phyloP scores from a whole-genome alignment of 257 asterid genomes.

The Linderniella brevidens region DNA sequence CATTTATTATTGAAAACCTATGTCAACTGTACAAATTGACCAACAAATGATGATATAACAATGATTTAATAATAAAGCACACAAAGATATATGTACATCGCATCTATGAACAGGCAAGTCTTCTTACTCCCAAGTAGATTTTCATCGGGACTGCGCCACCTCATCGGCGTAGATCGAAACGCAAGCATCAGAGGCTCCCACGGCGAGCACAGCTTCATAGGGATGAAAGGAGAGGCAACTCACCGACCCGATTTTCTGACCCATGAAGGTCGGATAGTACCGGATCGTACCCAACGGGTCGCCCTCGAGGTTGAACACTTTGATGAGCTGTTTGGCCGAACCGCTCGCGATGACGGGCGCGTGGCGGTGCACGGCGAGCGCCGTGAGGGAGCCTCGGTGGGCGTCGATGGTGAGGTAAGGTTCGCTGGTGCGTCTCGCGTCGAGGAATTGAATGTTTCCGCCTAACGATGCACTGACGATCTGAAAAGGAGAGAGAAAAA shows the following conservation, averaged over 20 bases:
- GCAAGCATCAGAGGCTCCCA: constrained; percentile 92
- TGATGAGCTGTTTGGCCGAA: constrained; percentile 84
- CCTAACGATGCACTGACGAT: constrained; percentile 92
- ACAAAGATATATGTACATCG: no score
- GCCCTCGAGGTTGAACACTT: constrained; percentile 76
- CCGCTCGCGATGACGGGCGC: constrained; percentile 73
- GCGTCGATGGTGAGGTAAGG: constrained; percentile 77
- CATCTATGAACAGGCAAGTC: no score
- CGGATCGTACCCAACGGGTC: constrained; percentile 75
- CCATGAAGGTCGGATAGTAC: constrained; percentile 89
- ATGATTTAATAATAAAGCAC: no score
- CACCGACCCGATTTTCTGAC: constrained; percentile 90
- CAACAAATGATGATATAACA: no score
- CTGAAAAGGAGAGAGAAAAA: constrained; percentile 22
- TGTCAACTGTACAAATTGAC: no score
- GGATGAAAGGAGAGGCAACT: constrained; percentile 92
- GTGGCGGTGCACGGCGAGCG: constrained; percentile 86
- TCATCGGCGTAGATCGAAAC: constrained; percentile 82
- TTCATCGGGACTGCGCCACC: constrained; percentile 37
- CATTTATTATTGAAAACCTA: no score
- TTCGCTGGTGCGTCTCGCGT: constrained; percentile 41
- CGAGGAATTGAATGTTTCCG: constrained; percentile 80
- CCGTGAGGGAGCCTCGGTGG: constrained; percentile 96
- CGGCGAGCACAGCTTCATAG: constrained; percentile 79
- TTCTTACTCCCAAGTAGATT: no score